Evolutionary conservation across 208 protist genomes (phyloP), one percentile per base, ranked within the genome.

Genomic region (Leptomonas pyrrhocoris): DNA sequence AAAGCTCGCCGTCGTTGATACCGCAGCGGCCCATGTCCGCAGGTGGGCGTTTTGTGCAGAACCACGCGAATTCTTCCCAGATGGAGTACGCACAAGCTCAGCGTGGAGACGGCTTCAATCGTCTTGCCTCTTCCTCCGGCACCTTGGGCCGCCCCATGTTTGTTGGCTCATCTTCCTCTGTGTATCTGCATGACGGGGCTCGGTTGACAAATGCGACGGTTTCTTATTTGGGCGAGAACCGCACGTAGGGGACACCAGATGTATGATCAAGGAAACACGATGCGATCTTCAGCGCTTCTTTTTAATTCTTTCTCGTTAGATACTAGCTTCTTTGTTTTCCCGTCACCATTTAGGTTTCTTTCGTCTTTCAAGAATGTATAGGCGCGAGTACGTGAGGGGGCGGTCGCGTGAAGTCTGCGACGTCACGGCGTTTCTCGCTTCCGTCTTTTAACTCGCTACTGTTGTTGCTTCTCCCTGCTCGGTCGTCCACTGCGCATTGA

Each of bases 121-220:
- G 56, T 2, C 49, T 51, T 25, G 46, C 48, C 28, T 62, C 68
- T 0, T 13, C 61, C 2, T 25, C 73, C 8, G 57, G 58, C 1
- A 36, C 40, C 11, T 36, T 64, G 12, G 83, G 85, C 7, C 86
- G 90, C 7, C 88, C 90, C 0, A 76, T 91, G 70, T 96, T 87
- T 50, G 76, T 93, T 5, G 77, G 79, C 15, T 67, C 77, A 2
- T 77, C 66, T 38, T 61, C 65, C 53, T 89, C 81, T 45, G 82
- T 86, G 48, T 87, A 80, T 40, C 69, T 80, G 38, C 81, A 70
- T 64, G 86, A 85, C 42, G 81, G 71, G 7, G 70, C 64, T 19
- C 28, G 59, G 43, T 51, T 74, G 25, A 95, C 90, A 1, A 80
- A 77, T 43, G 90, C 81, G 9, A 86, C 90, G n/a, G 67, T 91